Evolutionary conservation across 176 grass and related monocot species (phyloP), one percentile per base, ranked within the genome.

Genomic region (Metroxylon sagu): DNA sequence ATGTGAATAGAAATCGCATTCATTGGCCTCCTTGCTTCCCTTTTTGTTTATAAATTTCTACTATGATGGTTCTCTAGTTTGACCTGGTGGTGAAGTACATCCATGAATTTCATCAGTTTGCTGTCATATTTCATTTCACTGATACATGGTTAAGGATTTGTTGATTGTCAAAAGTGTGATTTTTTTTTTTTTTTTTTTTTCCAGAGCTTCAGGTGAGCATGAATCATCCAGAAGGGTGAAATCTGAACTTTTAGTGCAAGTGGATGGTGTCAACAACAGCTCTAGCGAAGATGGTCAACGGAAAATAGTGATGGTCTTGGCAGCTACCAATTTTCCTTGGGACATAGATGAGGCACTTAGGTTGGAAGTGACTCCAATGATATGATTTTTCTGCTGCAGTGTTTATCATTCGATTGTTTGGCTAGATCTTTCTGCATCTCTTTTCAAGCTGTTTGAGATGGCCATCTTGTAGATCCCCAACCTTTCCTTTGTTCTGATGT

Each of bases 171-270:
- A 25, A 57, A 61, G 60, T 61, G 14, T 65, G 17, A 26, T 26
- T 64, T 39, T 39, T 6, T 39, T 39, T n/a, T 26, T 65, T 6
- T 43, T 7, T 43, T 43, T 26, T 65, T 43, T 43, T 7, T 43
- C 10, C 71, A 95, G 90, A 68, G 83, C 83, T 77, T 95, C 90
- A 75, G 90, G 90, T 61, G 90, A 95, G 77, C 90, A 95, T 71
- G 93, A 98, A 62, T 98, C 93, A 30, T 98, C 93, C 27, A 98
- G 93, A 76, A 92, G 93, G 49, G 93, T 98, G 49, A 98, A 98
- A 43, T 98, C 93, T 61, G 93, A 98, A 92, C 87, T 98, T 66
- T 64, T 98, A 43, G 93, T 98, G 48, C 93, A 98, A 82, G 85
- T 98, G 68, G 90, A 95, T 69, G 90, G 90, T 76, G 90, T 95